These are phyloP conservation scores for Colletotrichum falcatum DNA, from an alignment of 2,329 filamentous ascomycete species.

Conservation along the genomic window DNA sequence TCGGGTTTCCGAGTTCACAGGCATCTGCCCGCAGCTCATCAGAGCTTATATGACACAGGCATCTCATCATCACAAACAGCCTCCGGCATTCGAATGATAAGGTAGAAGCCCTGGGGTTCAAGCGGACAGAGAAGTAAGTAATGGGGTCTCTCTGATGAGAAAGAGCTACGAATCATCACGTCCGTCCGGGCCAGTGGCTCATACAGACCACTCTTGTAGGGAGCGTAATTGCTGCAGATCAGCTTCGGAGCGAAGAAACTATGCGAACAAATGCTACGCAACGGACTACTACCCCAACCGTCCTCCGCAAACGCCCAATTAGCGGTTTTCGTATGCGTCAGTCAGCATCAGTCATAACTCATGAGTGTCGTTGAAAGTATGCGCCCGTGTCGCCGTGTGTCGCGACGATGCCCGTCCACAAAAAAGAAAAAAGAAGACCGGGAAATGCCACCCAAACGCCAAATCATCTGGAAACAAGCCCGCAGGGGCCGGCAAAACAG, in stretches of 20 bases:
- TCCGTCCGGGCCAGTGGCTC: not conserved
- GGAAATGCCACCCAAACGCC: not conserved
- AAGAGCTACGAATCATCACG: not conserved
- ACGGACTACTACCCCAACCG: not conserved
- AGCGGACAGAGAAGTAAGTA: not conserved
- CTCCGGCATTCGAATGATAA: not conserved
- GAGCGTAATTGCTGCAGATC: not conserved
- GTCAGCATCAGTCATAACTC: not conserved
- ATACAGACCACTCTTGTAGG: too few species aligned
- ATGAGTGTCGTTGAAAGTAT: not conserved
- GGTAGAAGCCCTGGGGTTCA: not conserved
- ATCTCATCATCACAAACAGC: not conserved
- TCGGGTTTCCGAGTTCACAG: not conserved
- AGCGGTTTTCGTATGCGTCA: not conserved
- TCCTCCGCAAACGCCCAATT: not conserved
- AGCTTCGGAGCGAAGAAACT: not conserved
- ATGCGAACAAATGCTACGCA: not conserved
- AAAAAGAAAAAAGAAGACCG: not conserved
- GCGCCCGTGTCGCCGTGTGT: not conserved
- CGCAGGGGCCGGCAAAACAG: not conserved
- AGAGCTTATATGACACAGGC: not conserved
- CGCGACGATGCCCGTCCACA: not conserved
- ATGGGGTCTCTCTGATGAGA: not conserved
- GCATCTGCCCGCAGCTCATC: not conserved
- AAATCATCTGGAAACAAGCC: not conserved